Percentiles rank a stretch among this genome's conserved stretches.
Conservation (phyloP, 176 grass and related monocot species). For the Alopecurus myosuroides region DNA sequence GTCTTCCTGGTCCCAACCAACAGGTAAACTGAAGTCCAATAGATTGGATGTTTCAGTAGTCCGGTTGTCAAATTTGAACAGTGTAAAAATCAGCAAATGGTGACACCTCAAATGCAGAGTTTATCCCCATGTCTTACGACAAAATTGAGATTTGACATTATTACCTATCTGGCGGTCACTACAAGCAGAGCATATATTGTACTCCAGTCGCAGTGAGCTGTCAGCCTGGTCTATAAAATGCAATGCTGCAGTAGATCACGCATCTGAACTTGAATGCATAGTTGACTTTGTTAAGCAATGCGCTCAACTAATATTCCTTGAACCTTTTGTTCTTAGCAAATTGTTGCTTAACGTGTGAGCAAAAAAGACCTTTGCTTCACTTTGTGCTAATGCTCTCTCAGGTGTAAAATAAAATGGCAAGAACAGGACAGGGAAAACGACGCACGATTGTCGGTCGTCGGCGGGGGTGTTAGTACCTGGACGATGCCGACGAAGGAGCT, state of each 20-base stretch:
- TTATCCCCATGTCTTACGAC: not conserved
- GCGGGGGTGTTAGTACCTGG: constrained; percentile 36
- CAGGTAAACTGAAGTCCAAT: not conserved
- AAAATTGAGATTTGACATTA: not conserved
- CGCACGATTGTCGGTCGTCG: no score
- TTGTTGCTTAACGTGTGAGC: not conserved
- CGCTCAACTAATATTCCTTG: not conserved
- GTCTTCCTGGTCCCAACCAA: not conserved
- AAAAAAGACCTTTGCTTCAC: not conserved
- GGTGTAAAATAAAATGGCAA: not conserved
- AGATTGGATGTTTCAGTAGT: not conserved
- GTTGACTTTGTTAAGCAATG: constrained; percentile 14
- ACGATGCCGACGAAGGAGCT: constrained; percentile 88
- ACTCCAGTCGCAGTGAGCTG: not conserved
- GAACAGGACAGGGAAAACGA: not conserved
- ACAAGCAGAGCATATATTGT: not conserved
- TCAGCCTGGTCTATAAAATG: not conserved
- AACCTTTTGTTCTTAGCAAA: not conserved
- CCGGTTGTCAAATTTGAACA: not conserved
- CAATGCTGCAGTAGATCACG: not conserved
- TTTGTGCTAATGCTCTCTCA: not conserved
- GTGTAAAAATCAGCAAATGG: not conserved
- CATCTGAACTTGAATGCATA: constrained; percentile 3
- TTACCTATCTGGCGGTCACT: not conserved
- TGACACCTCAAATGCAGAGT: not conserved